These are phyloP conservation scores for Golubevia sp. DNA, from an alignment of 1,284 basidiomycete genomes.

Conservation along the genomic window DNA sequence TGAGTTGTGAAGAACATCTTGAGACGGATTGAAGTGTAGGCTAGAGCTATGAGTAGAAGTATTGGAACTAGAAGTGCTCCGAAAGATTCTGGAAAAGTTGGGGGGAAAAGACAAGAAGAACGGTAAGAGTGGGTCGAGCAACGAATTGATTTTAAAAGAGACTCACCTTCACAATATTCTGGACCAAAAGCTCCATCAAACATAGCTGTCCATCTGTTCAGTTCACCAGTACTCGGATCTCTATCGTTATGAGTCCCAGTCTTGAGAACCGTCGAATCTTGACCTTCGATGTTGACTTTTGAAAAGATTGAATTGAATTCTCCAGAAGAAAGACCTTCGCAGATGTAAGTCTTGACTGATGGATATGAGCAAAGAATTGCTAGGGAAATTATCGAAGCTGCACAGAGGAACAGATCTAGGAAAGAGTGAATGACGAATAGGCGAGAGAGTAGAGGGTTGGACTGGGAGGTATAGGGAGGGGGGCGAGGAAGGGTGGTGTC, in stretches of 20 bases:
- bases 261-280: too few relatives aligned
- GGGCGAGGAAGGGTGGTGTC: neutral
- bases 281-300: neutral
- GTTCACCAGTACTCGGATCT: neutral
- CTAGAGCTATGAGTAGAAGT: neutral
- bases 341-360: constrained; percentile 25
- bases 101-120: neutral
- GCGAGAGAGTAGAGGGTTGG: constrained; percentile 23
- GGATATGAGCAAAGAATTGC: constrained; percentile 35
- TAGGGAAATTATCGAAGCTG: constrained; percentile 31
- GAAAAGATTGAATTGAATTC: neutral
- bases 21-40: neutral
- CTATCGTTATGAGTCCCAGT: neutral
- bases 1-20: neutral
- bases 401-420: constrained; percentile 36
- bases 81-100: too few relatives aligned
- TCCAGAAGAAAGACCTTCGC: constrained; percentile 13
- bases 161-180: neutral
- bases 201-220: neutral
- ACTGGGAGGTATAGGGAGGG: constrained; percentile 4
- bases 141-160: neutral
- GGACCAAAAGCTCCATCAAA: neutral
- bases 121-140: neutral
- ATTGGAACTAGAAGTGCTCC: neutral
- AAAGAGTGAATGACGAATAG: constrained; percentile 41